A percentile compares a stretch with the other conserved stretches of the same genome.
Conservation (phyloP, 805 yeast genomes). For the Ogataea siamensis region DNA sequence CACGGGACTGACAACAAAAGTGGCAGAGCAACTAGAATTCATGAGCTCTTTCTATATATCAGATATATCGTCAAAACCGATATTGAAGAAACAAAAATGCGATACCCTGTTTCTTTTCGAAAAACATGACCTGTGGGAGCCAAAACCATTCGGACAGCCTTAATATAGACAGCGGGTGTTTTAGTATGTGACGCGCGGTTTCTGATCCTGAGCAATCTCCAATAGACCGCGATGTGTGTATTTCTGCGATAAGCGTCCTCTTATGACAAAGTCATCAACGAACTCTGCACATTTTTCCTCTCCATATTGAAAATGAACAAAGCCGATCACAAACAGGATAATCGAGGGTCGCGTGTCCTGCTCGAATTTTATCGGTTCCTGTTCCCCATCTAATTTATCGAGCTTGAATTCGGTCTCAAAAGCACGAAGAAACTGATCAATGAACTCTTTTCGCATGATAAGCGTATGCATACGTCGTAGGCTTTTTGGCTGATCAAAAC, state of each 20-base stretch:
- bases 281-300: constrained; percentile 18
- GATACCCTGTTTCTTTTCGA: constrained; percentile 30
- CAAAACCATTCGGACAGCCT: constrained; percentile 51
- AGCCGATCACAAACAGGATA: constrained; percentile 27
- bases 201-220: constrained; percentile 19
- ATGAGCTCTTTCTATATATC: constrained; percentile 27
- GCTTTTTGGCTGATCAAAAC: constrained; percentile 2
- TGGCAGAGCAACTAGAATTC: constrained; percentile 17
- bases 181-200: constrained; percentile 1
- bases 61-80: constrained; percentile 7
- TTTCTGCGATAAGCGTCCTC: constrained; percentile 20
- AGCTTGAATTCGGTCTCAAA: constrained; percentile 11
- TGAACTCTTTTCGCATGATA: constrained; percentile 18
- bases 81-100: constrained; percentile 7
- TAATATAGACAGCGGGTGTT: neutral
- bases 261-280: constrained; percentile 30
- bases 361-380: constrained; percentile 21
- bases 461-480: constrained; percentile 7
- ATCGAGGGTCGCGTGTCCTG: constrained; percentile 20
- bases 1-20: constrained; percentile 12
- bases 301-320: constrained; percentile 28
- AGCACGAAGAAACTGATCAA: constrained; percentile 23
- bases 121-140: constrained; percentile 42
- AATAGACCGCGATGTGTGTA: constrained; percentile 30
- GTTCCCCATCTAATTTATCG: constrained; percentile 4